Base-by-base conservation (phyloP, 2,329 filamentous ascomycete genomes). In the Apiospora rasikravindrae region DNA sequence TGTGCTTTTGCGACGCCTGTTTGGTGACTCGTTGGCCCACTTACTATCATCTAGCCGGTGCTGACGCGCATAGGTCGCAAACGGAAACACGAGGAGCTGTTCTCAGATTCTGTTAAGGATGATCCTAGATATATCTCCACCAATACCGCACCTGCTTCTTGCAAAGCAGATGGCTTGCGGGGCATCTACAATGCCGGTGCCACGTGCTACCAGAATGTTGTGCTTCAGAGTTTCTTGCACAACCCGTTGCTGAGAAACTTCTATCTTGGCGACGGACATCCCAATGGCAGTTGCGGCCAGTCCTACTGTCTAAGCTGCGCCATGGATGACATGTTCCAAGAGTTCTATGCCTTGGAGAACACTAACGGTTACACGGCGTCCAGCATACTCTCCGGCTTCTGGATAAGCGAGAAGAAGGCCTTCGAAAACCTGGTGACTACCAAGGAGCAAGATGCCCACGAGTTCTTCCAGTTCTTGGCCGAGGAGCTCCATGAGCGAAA, bases 131-230 rank as follows among this genome's bases (percentile, higher is more conserved):
- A 94, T 77, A 92, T 98, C 75, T 88, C 91, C 53, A 87, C 87
- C 73, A 97, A 98, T 79, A 95, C 95, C 16, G 92, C 89, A 40
- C 89, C 91, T 72, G 92, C 94, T 8, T 93, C 94, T 16, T 98
- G 96, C 80, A 91, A 94, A 71, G 95, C 94, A 24, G 95, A 93
- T 76, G 96, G 96, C 13, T 89, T 98, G 51, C 91, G 96, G 47
- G 96, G 96, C 44, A 92, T 99, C 73, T 98, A 97, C 83, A 99
- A 98, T 79, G 96, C 98, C 81, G 96, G 96, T n/a, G 95, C 97
- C 72, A 98, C 96, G 14, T 99, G 96, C 85, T 99, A 98, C 83
- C 96, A 98, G 88, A 97, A 96, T 77, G 96, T 98, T 42, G 95
- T 98, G 67, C 87, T 99, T 22, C 96, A 98, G 82, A 95, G 93